Evolutionary conservation across 345 rosid species (phyloP).

Genomic region (Theobroma cacao): DNA sequence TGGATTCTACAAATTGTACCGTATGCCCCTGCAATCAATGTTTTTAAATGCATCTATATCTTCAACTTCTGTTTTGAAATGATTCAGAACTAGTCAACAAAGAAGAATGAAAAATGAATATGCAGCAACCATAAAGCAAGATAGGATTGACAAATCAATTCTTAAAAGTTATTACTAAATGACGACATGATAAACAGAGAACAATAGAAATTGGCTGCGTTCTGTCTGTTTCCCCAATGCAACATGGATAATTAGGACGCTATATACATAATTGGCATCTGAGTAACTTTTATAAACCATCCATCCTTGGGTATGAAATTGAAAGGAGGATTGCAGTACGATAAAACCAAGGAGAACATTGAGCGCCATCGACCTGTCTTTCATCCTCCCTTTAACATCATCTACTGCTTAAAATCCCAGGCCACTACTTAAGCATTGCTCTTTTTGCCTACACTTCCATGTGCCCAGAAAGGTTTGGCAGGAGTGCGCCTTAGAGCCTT

Average conservation of each 20-base stretch:
- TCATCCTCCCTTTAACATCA: constrained; percentile 7
- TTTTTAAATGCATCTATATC: neutral
- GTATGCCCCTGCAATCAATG: neutral
- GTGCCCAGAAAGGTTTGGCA: constrained; percentile 68
- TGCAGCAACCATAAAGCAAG: neutral
- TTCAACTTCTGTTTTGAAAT: neutral
- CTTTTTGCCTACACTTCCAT: constrained; percentile 31
- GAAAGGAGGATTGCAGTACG: constrained; percentile 14
- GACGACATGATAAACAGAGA: constrained; percentile 19
- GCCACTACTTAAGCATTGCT: constrained; percentile 38
- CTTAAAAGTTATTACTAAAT: constrained; percentile 12
- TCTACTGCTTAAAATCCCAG: constrained; percentile 19
- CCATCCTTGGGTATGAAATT: neutral
- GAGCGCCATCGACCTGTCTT: constrained; percentile 1
- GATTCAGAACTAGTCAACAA: neutral
- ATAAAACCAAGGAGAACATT: constrained; percentile 13
- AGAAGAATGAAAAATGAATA: neutral
- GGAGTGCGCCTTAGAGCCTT: constrained; percentile 77
- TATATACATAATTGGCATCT: constrained; percentile 27
- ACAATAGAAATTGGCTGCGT: constrained; percentile 7
- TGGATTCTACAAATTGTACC: neutral
- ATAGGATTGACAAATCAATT: neutral
- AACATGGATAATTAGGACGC: constrained; percentile 4
- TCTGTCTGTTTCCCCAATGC: constrained; percentile 12
- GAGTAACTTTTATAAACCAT: constrained; percentile 12